These are phyloP conservation scores for Malassezia caprae DNA, from an alignment of 1,284 basidiomycete genomes.

Conservation along the genomic window DNA sequence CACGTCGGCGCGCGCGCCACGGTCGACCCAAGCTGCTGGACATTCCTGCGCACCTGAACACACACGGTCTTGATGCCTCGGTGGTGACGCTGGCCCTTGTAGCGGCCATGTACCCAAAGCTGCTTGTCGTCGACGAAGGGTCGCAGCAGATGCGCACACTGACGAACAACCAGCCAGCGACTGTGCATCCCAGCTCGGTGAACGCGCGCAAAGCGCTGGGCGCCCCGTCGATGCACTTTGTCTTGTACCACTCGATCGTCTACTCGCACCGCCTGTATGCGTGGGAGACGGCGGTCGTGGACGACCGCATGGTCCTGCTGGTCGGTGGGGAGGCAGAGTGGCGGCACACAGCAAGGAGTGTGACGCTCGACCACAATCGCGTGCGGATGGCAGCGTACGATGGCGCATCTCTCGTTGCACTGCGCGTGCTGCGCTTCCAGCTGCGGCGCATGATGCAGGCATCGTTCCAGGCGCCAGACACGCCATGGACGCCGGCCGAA, in stretches of 20 bases:
- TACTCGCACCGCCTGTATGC: slow-evolving; percentile 80
- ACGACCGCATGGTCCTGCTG: slow-evolving; percentile 70
- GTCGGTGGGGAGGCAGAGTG: slow-evolving; percentile 86
- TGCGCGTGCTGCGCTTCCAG: slow-evolving; percentile 67
- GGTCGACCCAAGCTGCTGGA: slow-evolving; percentile 60
- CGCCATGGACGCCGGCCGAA: background rate
- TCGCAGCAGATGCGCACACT: slow-evolving; percentile 64
- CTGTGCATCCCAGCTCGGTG: slow-evolving; percentile 70
- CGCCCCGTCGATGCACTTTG: slow-evolving; percentile 23
- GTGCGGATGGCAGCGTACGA: slow-evolving; percentile 60
- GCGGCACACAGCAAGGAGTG: slow-evolving; percentile 65
- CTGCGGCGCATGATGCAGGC: slow-evolving; percentile 59
- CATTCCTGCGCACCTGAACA: slow-evolving; percentile 61
- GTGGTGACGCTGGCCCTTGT: slow-evolving; percentile 73
- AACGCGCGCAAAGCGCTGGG: slow-evolving; percentile 18
- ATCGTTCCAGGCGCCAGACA: slow-evolving; percentile 27
- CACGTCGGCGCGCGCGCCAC: slow-evolving; percentile 51
- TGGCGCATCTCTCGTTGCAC: slow-evolving; percentile 62
- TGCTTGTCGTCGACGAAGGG: slow-evolving; percentile 61
- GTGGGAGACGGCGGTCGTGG: slow-evolving; percentile 88
- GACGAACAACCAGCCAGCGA: slow-evolving; percentile 69
- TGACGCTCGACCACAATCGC: slow-evolving; percentile 77
- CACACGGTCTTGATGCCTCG: slow-evolving; percentile 57
- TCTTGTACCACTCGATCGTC: slow-evolving; percentile 53
- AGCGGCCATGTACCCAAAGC: slow-evolving; percentile 83